Base-by-base conservation (phyloP, 768 basidiomycete genomes). In the Brasilioporus rufonigricans region DNA sequence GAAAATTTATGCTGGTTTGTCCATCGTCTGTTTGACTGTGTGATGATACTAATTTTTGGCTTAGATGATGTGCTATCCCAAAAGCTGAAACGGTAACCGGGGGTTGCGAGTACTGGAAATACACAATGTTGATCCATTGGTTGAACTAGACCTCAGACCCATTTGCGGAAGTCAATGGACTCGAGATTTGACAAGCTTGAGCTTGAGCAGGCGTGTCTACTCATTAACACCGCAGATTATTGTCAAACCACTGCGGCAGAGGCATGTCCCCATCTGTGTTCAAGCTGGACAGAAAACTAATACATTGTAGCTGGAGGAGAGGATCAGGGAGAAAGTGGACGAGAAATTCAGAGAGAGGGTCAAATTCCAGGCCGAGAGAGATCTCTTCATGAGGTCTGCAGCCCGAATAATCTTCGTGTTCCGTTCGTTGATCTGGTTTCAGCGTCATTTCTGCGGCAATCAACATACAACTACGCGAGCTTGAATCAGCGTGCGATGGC, bases 141-240 rank as follows among this genome's bases (percentile, higher is more conserved):
- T 43, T 48, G 38, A 38, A 36, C 49, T 75, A 86, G 67, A 66
- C 80, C 65, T 62, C 60, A 76, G 66, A 57, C 52, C 3, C 71
- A 69, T 48, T 51, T 76, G 44, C 84, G 94, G 2, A 82, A 81
- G 62, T 98, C 95, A 2, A 76, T 76, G 19, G 96, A 99, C 46
- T 82, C 83, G 6, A 82, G 89, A n/a, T 80, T 85, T 31, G 94
- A 97, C 66, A 58, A 80, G 9, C 77, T 77, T 4, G 87, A 94
- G 55, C 70, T 98, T 31, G 85, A 83, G 63, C 91, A 89, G 58
- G 85, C 91, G 0, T 94, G 92, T 66, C 75, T 93, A n/a, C 73
- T 96, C 24, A 86, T 99, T 65, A 98, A 99, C 65, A 99, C 97
- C 0, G 96, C 95, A 1, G 95, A 98, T 66, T 99, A 98, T 67